Base-by-base conservation (phyloP, 225 moss, liverwort and hornwort genomes). In the Bryum argenteum region DNA sequence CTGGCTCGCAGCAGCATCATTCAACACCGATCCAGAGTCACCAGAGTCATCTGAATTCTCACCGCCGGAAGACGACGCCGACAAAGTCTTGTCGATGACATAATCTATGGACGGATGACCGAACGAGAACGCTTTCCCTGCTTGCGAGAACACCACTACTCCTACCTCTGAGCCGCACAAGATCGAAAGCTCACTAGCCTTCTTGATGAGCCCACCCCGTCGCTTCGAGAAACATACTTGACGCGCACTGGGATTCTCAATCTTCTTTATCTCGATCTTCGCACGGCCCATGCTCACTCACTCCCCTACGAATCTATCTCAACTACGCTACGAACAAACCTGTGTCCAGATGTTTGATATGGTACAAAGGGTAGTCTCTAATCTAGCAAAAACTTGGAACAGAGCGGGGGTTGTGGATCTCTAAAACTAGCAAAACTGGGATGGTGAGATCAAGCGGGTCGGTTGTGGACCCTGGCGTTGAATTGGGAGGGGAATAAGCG, bases 141-240 rank as follows among this genome's bases (percentile, higher is more conserved):
- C 83, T 62, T 82, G 83, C 4, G 89, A 89, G 17, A 89, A 89
- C 55, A 89, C 86, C 3, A 89, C 83, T 18, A 89, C 72, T 1
- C 83, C 86, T 0, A 89, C 86, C 64, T 89, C 89, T 0, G 78
- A 76, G 52, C 86, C 86, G 38, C 89, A 89, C 17, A 86, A 51
- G 18, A 78, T 86, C 6, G 89, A 89, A 1, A 89, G 79, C 71
- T 89, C 86, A 17, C 83, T 81, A 4, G 89, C 89, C 23, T 89
- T 89, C 77, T 89, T 89, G 10, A 85, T 83, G 0, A 89, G 61
- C 4, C 89, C 89, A 3, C 80, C 83, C 47, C 89, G 65, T 8
- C 89, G 83, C 66, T 86, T 89, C 17, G 86, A 86, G 65, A 85
- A 89, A 39, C 86, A 85, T 13, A 86, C 83, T 50, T 89, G 89